Evolutionary conservation across 371 early-diverging fungal genomes (phyloP), one percentile per base, ranked within the genome.

Genomic region (Mucor velutinosus): DNA sequence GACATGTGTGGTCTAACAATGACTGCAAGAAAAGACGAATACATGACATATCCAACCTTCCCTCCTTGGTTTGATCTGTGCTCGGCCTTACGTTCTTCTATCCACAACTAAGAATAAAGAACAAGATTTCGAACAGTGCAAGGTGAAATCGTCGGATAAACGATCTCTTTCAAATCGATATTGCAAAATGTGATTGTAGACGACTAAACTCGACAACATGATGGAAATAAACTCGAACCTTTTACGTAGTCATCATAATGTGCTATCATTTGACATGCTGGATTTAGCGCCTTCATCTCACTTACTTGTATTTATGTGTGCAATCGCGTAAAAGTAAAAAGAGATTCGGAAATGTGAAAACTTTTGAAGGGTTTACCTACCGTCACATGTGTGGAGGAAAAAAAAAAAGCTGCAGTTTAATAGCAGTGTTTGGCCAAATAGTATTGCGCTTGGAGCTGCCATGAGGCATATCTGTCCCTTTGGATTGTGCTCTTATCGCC

Each of bases 111-210:
- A 67, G 64, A 76, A 79, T 70, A 70, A 62, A 47, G 66, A 76
- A 75, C 79, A 80, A 83, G 81, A 80, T 80, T 83, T 74, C 83
- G 73, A 79, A 80, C 82, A 76, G 39, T 66, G 15, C 41, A 41
- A 41, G 33, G 15, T n/a, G 17, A n/a, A 17, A 62, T 62, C 21
- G 32, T 32, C 58, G 58, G 12, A 33, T 30, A 39, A 65, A 45
- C 33, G 33, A 53, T 64, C 17, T 41, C 41, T 41, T 33, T 41
- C 41, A 17, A 32, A 37, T 47, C 62, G 62, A 62, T 21, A 41
- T 51, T 39, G 41, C n/a, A 21, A 32, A 21, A 58, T 17, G 30
- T 27, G 47, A 55, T 15, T 37, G 57, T 39, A 55, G 29, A 57
- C 49, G 55, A 12, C 55, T 21, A 58, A 66, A 67, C 60, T 15